Conservation (phyloP, 441 rosid genomes). For the Manihot esculenta region DNA sequence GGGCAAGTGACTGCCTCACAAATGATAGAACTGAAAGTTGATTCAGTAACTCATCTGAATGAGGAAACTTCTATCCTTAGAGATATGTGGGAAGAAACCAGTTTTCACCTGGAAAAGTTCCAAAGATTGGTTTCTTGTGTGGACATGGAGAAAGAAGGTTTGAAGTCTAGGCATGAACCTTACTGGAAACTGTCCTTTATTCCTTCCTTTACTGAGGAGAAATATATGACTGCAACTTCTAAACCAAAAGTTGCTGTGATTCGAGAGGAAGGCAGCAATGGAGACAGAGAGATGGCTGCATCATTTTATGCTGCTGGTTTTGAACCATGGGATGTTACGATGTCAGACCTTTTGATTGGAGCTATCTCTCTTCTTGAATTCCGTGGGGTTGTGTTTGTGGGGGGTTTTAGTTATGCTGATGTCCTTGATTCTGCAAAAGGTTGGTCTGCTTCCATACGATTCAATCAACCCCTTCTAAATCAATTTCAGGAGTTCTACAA, state of each 20-base stretch:
- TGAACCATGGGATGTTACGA: constrained; percentile 93
- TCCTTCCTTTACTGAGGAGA: constrained; percentile 67
- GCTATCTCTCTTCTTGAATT: constrained; percentile 59
- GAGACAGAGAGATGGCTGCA: constrained; percentile 97
- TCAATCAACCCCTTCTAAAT: constrained; percentile 65
- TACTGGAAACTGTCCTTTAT: constrained; percentile 72
- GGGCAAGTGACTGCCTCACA: constrained; percentile 70
- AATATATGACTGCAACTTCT: constrained; percentile 46
- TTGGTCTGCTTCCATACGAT: constrained; percentile 92
- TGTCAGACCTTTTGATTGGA: constrained; percentile 84
- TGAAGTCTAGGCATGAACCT: constrained; percentile 74
- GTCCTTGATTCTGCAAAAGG: constrained; percentile 98
- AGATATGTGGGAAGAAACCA: constrained; percentile 97
- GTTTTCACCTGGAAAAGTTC: constrained; percentile 78
- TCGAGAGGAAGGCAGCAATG: constrained; percentile 98
- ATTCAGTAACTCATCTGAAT: constrained; percentile 50
- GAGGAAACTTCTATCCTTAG: constrained; percentile 66
- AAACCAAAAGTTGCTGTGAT: constrained; percentile 92
- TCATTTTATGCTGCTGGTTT: constrained; percentile 89
- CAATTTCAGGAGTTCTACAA: constrained; percentile 93
- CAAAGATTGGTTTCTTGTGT: constrained; percentile 86
- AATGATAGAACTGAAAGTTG: constrained; percentile 56
- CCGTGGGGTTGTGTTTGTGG: constrained; percentile 87
- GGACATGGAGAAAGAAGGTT: constrained; percentile 82
- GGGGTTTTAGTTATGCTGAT: constrained; percentile 96